phyloP scores from a whole-genome alignment of 2,329 filamentous ascomycete species.

The Fusarium coicis region DNA sequence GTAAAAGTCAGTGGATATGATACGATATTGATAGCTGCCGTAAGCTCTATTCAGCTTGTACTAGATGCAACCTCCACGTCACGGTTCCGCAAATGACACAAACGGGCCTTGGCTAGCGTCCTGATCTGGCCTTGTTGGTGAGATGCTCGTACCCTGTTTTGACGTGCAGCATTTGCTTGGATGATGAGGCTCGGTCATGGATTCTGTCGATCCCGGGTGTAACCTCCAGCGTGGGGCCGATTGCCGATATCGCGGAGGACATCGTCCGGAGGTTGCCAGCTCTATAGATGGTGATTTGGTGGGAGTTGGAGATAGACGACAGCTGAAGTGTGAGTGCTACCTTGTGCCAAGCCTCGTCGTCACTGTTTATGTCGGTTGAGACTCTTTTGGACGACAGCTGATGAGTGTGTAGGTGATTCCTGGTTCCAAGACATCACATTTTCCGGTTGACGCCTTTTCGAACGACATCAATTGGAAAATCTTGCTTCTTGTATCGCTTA shows the following conservation, averaged over 20 bases:
- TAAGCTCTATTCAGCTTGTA: neutral
- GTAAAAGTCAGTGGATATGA: neutral
- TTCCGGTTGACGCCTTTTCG: neutral
- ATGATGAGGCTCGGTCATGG: conserved; percentile 25
- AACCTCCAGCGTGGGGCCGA: conserved; percentile 31
- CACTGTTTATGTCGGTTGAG: neutral
- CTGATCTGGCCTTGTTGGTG: neutral
- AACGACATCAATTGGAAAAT: too few relatives aligned
- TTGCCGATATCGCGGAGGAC: conserved; percentile 12
- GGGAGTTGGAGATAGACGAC: neutral
- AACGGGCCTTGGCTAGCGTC: neutral
- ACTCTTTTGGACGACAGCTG: neutral
- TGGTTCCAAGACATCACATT: neutral
- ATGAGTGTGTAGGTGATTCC: neutral
- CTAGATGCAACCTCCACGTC: conserved; percentile 13
- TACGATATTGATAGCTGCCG: neutral
- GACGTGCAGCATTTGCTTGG: neutral
- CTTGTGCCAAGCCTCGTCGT: neutral
- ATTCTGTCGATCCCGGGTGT: conserved; percentile 26
- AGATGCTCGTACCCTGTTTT: conserved; percentile 11
- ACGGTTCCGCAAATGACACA: conserved; percentile 26
- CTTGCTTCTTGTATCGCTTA: neutral
- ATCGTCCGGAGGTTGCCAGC: conserved; percentile 11
- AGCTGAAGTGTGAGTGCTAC: neutral
- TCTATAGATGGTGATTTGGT: neutral